Evolutionary conservation across 345 rosid species (phyloP).

Genomic region (Pelargonium nanum): DNA sequence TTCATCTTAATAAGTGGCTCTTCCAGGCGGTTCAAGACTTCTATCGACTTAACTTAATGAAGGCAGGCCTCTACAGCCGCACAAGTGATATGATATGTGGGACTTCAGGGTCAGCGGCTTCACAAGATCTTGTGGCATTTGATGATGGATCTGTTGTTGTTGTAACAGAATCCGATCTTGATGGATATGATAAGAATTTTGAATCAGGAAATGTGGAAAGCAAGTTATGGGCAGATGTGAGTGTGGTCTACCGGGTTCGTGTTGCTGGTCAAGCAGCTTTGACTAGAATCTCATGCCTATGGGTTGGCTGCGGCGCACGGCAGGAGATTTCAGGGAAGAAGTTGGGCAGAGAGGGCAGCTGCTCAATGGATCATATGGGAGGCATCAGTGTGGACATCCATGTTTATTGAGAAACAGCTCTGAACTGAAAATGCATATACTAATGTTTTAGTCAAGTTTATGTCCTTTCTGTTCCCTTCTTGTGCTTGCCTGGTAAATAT

Average conservation of each 20-base stretch:
- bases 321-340: slow-evolving; percentile 40
- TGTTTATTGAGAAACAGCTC: slow-evolving; percentile 51
- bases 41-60: slow-evolving; percentile 42
- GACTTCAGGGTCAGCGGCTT: slow-evolving; percentile 12
- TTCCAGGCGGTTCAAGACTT: slow-evolving; percentile 81
- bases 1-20: background rate
- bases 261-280: slow-evolving; percentile 59
- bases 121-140: slow-evolving; percentile 45
- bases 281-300: slow-evolving; percentile 63
- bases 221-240: slow-evolving; percentile 56
- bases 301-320: slow-evolving; percentile 49
- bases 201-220: slow-evolving; percentile 25
- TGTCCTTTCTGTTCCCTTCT: no score
- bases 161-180: slow-evolving; percentile 73
- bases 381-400: slow-evolving; percentile 68
- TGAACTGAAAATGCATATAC: no score
- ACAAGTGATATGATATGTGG: slow-evolving; percentile 17
- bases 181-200: slow-evolving; percentile 45
- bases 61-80: slow-evolving; percentile 14
- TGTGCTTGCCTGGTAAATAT: background rate
- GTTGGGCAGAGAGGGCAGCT: slow-evolving; percentile 37
- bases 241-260: slow-evolving; percentile 54
- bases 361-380: slow-evolving; percentile 27
- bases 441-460: background rate
- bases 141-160: slow-evolving; percentile 76